Conservation (phyloP, 306 rosid genomes). For the Castanospermum australe region DNA sequence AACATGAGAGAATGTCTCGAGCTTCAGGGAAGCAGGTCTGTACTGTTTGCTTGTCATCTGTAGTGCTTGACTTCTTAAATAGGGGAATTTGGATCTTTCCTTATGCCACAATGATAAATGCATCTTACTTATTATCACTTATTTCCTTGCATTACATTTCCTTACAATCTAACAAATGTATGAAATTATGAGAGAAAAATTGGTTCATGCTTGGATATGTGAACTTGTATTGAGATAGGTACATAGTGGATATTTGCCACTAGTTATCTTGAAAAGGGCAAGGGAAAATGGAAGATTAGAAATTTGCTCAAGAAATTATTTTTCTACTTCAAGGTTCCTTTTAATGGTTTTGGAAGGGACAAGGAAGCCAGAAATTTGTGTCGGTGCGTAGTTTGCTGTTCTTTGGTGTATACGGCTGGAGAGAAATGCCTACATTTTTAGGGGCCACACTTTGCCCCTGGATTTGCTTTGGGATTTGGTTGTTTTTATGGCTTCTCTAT, state of each 20-base stretch:
- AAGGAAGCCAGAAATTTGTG: no score
- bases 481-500: no score
- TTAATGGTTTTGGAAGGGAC: no score
- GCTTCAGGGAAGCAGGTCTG: constrained; percentile 86
- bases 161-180: neutral
- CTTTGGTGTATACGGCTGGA: no score
- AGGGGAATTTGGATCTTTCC: neutral
- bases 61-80: neutral
- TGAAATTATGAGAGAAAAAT: neutral
- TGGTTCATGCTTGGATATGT: neutral
- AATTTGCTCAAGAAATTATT: neutral
- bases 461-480: no score
- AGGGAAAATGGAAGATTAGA: neutral
- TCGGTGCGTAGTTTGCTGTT: no score
- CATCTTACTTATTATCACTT: neutral
- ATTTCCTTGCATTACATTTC: neutral
- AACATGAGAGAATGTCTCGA: constrained; percentile 73
- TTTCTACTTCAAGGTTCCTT: constrained; percentile 1
- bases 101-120: neutral
- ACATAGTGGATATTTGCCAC: neutral
- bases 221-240: neutral
- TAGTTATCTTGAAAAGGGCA: constrained; percentile 9
- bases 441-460: no score
- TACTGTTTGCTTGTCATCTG: constrained; percentile 9
- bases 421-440: no score